A percentile compares a stretch with the other conserved stretches of the same genome.
Conservation (phyloP, 768 basidiomycete species). For the Naematelia aurantialba region DNA sequence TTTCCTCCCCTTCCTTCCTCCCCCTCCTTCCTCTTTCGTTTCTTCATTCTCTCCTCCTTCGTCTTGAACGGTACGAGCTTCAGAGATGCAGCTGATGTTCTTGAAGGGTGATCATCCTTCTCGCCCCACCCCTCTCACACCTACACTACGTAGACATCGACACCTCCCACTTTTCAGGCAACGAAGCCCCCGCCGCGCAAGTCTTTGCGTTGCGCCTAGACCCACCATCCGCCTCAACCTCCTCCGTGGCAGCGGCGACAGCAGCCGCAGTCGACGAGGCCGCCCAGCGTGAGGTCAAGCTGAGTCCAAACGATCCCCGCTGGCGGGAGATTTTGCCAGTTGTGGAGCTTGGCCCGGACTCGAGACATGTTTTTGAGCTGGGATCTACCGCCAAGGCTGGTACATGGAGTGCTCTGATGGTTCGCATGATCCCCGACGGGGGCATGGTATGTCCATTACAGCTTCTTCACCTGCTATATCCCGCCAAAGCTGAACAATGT, state of each 20-base stretch:
- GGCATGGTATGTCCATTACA: conserved; percentile 68
- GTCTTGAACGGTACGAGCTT: background rate
- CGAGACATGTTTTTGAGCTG: conserved; percentile 83
- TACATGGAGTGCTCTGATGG: conserved; percentile 57
- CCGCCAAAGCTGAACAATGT: background rate
- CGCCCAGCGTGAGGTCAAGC: conserved; percentile 3
- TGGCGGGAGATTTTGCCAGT: conserved; percentile 78
- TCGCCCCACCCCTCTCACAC: conserved; percentile 67
- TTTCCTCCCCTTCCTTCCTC: too few species aligned
- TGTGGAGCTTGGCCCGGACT: conserved; percentile 71
- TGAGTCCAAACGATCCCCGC: conserved; percentile 18
- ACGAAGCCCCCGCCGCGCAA: conserved; percentile 65
- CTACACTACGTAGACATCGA: conserved; percentile 87
- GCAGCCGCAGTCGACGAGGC: background rate
- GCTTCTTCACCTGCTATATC: background rate
- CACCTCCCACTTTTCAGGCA: conserved; percentile 89
- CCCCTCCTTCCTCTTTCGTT: too few species aligned
- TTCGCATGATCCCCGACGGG: conserved; percentile 95
- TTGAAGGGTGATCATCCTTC: conserved; percentile 78
- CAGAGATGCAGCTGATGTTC: background rate
- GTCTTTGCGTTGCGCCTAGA: conserved; percentile 59
- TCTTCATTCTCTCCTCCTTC: too few species aligned
- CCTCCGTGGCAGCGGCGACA: background rate
- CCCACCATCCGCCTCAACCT: background rate
- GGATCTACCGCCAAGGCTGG: conserved; percentile 51